Base-by-base conservation (phyloP, 1,284 basidiomycete species). In the Puccinia polysora region DNA sequence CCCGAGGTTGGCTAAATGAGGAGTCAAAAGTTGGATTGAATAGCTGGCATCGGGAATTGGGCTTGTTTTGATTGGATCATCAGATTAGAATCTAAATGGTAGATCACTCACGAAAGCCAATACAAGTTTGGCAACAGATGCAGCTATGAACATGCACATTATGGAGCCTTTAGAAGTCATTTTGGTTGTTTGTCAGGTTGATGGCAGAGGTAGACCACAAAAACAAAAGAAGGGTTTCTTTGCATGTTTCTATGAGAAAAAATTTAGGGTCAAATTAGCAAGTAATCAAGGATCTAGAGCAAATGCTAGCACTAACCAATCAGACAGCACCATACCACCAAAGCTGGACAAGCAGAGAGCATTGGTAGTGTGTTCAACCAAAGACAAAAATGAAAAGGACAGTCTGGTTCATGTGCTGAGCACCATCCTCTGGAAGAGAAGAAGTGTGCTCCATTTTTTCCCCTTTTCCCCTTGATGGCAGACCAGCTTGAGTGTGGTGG, bases 341-440 rank as follows among this genome's bases (percentile, higher is more conserved):
- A 85, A 25, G 88, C 81, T 15, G 89, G 89, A 2, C 89, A 89
- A 2, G 89, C 89, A 1, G 87, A 83, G 12, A 85, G 81, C 38
- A 91, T 80, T 0, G 89, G 89, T n/a, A n/a, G n/a, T 0, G 88
- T 89, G 75, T 90, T 88, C 82, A 91, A 88, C 63, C 52, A 49
- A n/a, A 25, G 34, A 52, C 28, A 12, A n/a, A 15, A 36, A 43
- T 12, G 6, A 55, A 30, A n/a, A 55, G 53, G 7, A 7, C 34
- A 38, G 20, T 8, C 6, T 20, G 32, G 23, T 43, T 23, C 6
- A 50, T 50, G 8, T 25, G 14, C 20, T 23, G 15, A 50, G 49
- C 2, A 50, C 6, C 6, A 49, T 4, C 4, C 47, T 49, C n/a
- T n/a, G n/a, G n/a, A n/a, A n/a, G n/a, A n/a, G n/a, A n/a, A n/a